Conservation (phyloP, 805 yeast genomes). For the Yamadazyma kitorensis region DNA sequence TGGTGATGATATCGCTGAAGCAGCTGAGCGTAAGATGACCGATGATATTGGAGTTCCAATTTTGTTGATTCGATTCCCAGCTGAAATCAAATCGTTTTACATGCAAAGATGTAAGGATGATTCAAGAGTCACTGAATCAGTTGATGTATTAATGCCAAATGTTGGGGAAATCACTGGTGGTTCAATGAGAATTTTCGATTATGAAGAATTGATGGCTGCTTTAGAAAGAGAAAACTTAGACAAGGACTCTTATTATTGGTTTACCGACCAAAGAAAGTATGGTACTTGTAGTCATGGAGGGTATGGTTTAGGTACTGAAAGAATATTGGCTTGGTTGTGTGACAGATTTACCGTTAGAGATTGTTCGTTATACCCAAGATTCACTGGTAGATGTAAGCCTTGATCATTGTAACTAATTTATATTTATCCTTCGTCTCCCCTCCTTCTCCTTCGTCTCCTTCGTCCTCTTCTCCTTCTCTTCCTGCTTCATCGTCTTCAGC, state of each 20-base stretch:
- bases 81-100: slow-evolving; percentile 95
- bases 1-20: slow-evolving; percentile 99
- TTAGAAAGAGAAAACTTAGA: slow-evolving; percentile 90
- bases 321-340: slow-evolving; percentile 97
- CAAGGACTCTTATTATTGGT: slow-evolving; percentile 90
- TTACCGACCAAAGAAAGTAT: slow-evolving; percentile 89
- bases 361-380: slow-evolving; percentile 96
- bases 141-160: slow-evolving; percentile 97
- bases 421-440: no score
- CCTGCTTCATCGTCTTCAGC: no score
- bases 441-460: neutral
- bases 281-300: slow-evolving; percentile 99
- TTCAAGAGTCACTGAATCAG: slow-evolving; percentile 94
- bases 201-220: slow-evolving; percentile 83
- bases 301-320: slow-evolving; percentile 97
- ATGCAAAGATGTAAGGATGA: slow-evolving; percentile 92
- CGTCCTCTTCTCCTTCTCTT: neutral
- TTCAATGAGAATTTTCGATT: slow-evolving; percentile 89
- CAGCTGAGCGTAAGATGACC: slow-evolving; percentile 98
- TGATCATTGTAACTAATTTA: no score
- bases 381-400: slow-evolving; percentile 97
- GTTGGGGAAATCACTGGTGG: slow-evolving; percentile 99
- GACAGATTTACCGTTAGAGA: slow-evolving; percentile 98
- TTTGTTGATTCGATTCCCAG: slow-evolving; percentile 90
- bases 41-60: slow-evolving; percentile 93